Conservation (phyloP, 176 grass and related monocot genomes). For the Typha latifolia region DNA sequence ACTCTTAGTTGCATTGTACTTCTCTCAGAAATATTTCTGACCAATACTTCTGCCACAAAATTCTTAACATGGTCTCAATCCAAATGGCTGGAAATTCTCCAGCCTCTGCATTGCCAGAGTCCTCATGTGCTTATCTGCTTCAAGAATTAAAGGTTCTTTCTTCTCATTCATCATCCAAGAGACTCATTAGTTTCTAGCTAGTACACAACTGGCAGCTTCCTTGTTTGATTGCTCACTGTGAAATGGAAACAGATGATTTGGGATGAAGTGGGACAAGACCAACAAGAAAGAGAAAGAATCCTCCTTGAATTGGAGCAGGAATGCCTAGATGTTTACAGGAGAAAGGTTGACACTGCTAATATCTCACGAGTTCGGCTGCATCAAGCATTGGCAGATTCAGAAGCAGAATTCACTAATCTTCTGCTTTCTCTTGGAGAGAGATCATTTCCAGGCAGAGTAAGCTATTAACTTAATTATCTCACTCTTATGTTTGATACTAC, state of each 20-base stretch:
- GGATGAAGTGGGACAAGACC: slow-evolving; percentile 82
- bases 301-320: slow-evolving; percentile 71
- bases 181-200: background rate
- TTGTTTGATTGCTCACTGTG: background rate
- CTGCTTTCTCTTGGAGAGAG: slow-evolving; percentile 95
- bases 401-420: slow-evolving; percentile 88
- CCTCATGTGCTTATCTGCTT: slow-evolving; percentile 79
- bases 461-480: background rate
- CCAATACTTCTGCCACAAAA: slow-evolving; percentile 20
- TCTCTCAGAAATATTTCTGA: background rate
- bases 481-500: too few species aligned
- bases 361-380: slow-evolving; percentile 71
- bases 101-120: slow-evolving; percentile 38
- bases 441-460: slow-evolving; percentile 74
- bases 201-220: background rate
- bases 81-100: slow-evolving; percentile 36
- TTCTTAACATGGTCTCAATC: slow-evolving; percentile 54
- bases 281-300: slow-evolving; percentile 64
- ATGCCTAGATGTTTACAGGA: slow-evolving; percentile 74
- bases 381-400: slow-evolving; percentile 88
- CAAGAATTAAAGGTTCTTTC: slow-evolving; percentile 73
- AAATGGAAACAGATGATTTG: slow-evolving; percentile 72
- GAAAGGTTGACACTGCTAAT: slow-evolving; percentile 86
- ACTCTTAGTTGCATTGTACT: background rate
- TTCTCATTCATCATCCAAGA: background rate